phyloP scores from a whole-genome alignment of 495 filamentous ascomycete species.

The Penicillium dipodomyicola region DNA sequence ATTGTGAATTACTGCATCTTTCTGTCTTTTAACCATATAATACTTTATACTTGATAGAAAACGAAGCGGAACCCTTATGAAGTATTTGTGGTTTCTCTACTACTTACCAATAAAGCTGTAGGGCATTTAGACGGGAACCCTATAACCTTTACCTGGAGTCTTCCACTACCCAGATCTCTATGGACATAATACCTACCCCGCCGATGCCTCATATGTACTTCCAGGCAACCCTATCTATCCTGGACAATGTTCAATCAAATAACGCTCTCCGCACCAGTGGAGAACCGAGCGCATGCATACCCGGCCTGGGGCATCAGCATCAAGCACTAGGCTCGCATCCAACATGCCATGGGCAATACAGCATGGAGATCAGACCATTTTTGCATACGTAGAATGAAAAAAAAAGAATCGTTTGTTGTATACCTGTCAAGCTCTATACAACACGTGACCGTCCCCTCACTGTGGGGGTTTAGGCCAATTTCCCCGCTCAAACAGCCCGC shows the following conservation, averaged over 20 bases:
- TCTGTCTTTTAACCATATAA: background rate
- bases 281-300: conserved; percentile 9
- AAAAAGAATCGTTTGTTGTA: background rate
- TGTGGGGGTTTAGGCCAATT: conserved; percentile 36
- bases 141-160: background rate
- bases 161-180: background rate
- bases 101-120: background rate
- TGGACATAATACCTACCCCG: background rate
- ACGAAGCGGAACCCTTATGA: background rate
- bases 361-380: background rate
- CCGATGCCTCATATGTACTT: background rate
- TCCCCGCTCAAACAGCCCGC: conserved; percentile 28
- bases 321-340: background rate
- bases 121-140: background rate
- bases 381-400: background rate
- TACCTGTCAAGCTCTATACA: conserved; percentile 9
- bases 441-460: conserved; percentile 39
- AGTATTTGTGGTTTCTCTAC: background rate
- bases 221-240: background rate
- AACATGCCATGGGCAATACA: background rate
- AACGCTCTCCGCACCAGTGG: conserved; percentile 12
- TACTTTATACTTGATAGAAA: background rate
- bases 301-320: background rate
- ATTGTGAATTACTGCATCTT: background rate
- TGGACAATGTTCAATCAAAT: background rate